Base-by-base conservation (phyloP, 2,329 filamentous ascomycete species). In the Aspergillus sp. region DNA sequence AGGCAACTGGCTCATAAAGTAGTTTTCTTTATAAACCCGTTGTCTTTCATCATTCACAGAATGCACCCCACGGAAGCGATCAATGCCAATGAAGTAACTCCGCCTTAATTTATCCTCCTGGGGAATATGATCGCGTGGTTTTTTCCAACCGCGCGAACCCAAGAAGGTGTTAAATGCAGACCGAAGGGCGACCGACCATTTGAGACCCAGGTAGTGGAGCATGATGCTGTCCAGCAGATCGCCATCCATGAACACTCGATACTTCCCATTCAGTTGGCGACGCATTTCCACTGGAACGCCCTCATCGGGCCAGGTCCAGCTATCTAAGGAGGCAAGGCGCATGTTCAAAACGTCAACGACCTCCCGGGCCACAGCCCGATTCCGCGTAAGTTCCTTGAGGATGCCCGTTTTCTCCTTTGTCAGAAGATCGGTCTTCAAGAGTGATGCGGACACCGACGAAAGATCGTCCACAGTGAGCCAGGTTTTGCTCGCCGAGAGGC, bases 221-320 rank as follows among this genome's bases (percentile, higher is more conserved):
- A 86, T 75, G 7, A 86, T 76, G 2, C 80, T 79, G 62, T 85
- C 80, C 7, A 85, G 76, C 19, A 84, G 72, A 59, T 87, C 84
- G 62, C 84, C 82, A 50, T 86, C 82, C 75, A 84, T 83, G 64
- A 79, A 85, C 24, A 86, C 80, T 2, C 84, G 76, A 65, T 86
- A 87, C 58, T 83, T 82, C 3, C 82, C 82, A 62, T 84, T 85
- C 37, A 85, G 66, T 52, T 84, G 80, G 7, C 80, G 77, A 37
- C 82, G 77, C 74, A 81, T 79, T 46, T 82, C 75, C 2, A 85
- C 64, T 1, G 76, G 71, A 7, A 84, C 74, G 4, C 74, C 77
- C 4, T 72, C 69, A 2, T 70, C 65, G 15, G 74, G 75, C 82
- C 83, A 86, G 12, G 71, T 66, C 84, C 83, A 86, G 23, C 70